A percentile compares a stretch with the other conserved stretches of the same genome.
Conservation (phyloP, 805 yeast species). For the Suhomyces emberorum region DNA sequence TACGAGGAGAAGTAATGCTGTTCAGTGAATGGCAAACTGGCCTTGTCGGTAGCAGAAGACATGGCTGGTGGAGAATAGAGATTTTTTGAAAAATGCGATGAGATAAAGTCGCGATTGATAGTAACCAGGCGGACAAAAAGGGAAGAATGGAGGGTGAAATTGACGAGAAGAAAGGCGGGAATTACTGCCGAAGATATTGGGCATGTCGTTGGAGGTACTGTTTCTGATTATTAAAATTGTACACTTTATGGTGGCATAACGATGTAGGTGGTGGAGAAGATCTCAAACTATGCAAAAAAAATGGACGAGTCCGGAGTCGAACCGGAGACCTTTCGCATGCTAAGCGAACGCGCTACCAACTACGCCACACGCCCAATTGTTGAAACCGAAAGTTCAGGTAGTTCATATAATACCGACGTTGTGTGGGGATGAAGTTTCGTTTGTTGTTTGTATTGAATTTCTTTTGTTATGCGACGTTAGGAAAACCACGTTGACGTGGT, state of each 20-base stretch:
- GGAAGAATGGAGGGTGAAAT: not conserved
- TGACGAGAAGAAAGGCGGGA: slow-evolving; percentile 1
- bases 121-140: slow-evolving; percentile 1
- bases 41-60: slow-evolving; percentile 59
- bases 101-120: slow-evolving; percentile 2
- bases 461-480: no score
- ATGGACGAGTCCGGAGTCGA: slow-evolving; percentile 76
- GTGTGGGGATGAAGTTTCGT: no score
- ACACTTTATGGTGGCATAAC: no score
- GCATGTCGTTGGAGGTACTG: no score
- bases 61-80: slow-evolving; percentile 4
- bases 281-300: no score
- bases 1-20: slow-evolving; percentile 95
- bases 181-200: no score
- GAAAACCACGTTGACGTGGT: no score
- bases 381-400: no score
- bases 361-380: slow-evolving; percentile 71
- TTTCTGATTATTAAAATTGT: no score
- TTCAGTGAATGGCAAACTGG: slow-evolving; percentile 64
- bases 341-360: slow-evolving; percentile 82
- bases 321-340: slow-evolving; percentile 80
- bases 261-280: no score
- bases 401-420: no score
- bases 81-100: not conserved
- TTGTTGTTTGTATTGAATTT: no score